These are phyloP conservation scores for Amaranthus palmeri DNA, from an alignment of 148 eudicot genomes.

Conservation along the genomic window DNA sequence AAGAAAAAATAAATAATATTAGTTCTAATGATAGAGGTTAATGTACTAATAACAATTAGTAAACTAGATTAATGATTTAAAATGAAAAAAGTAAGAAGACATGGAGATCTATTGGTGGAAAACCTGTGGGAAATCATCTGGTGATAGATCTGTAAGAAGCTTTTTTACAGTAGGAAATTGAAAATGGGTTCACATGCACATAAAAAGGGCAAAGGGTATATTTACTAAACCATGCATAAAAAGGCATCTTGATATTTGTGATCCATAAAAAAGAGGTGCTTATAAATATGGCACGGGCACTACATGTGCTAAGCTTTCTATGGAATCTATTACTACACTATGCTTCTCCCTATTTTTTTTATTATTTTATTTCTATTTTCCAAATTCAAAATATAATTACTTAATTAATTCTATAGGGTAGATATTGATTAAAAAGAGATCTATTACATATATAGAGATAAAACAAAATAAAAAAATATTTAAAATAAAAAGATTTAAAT, in stretches of 20 bases:
- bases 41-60: not conserved
- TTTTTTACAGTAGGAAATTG: constrained; percentile 1
- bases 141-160: constrained; percentile 15
- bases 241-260: constrained; percentile 29
- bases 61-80: constrained; percentile 5
- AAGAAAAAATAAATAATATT: not conserved
- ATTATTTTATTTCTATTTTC: not conserved
- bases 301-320: constrained; percentile 30
- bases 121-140: constrained; percentile 21
- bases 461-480: too few species aligned
- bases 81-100: not conserved
- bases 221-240: constrained; percentile 31
- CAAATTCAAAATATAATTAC: not conserved
- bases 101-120: constrained; percentile 28
- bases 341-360: constrained; percentile 7
- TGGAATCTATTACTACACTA: constrained; percentile 19
- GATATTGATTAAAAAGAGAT: too few species aligned
- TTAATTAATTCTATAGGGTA: too few species aligned
- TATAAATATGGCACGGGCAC: constrained; percentile 50
- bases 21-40: not conserved
- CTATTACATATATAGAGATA: too few species aligned
- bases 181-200: constrained; percentile 36
- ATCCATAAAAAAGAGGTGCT: constrained; percentile 8
- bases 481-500: accelerated
- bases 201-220: constrained; percentile 16